Evolutionary conservation across 2,329 filamentous ascomycete genomes (phyloP).

Genomic region (Talaromyces sp.): DNA sequence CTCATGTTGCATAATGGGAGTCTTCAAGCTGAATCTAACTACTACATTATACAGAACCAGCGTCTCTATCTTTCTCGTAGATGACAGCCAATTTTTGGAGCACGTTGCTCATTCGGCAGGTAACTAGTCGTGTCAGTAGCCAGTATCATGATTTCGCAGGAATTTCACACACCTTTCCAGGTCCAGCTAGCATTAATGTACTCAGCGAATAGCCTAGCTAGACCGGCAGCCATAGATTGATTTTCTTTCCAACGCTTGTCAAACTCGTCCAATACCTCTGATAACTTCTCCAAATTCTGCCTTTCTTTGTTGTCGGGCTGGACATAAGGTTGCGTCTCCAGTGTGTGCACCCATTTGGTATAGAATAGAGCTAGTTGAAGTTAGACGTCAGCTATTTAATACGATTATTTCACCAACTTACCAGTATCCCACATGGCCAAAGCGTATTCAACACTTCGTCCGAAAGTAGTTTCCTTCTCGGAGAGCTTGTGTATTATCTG

Average conservation of each 20-base stretch:
- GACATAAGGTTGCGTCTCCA: slow-evolving; percentile 23
- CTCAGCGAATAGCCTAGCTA: slow-evolving; percentile 27
- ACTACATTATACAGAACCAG: not conserved
- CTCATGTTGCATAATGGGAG: not conserved
- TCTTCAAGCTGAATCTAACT: not conserved
- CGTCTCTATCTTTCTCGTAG: slow-evolving; percentile 18
- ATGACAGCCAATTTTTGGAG: slow-evolving; percentile 21
- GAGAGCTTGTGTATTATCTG: slow-evolving; percentile 27
- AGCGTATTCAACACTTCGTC: slow-evolving; percentile 34
- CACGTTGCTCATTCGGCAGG: slow-evolving; percentile 23
- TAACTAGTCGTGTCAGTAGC: slow-evolving; percentile 17
- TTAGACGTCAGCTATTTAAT: not conserved
- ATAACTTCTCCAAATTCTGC: slow-evolving; percentile 26
- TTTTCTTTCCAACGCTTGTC: slow-evolving; percentile 22
- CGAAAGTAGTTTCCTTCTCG: slow-evolving; percentile 32
- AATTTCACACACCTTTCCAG: slow-evolving; percentile 21
- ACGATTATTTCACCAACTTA: slow-evolving; percentile 17
- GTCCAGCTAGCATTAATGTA: slow-evolving; percentile 32
- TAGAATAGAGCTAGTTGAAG: slow-evolving; percentile 26
- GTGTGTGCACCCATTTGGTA: slow-evolving; percentile 33
- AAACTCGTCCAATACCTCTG: slow-evolving; percentile 24
- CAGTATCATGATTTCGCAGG: not conserved
- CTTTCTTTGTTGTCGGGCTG: slow-evolving; percentile 23
- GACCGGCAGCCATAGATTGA: slow-evolving; percentile 25
- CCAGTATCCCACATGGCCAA: slow-evolving; percentile 33